Evolutionary conservation across 805 yeast species (phyloP).

Genomic region (Saccharomycopsis javanensis): DNA sequence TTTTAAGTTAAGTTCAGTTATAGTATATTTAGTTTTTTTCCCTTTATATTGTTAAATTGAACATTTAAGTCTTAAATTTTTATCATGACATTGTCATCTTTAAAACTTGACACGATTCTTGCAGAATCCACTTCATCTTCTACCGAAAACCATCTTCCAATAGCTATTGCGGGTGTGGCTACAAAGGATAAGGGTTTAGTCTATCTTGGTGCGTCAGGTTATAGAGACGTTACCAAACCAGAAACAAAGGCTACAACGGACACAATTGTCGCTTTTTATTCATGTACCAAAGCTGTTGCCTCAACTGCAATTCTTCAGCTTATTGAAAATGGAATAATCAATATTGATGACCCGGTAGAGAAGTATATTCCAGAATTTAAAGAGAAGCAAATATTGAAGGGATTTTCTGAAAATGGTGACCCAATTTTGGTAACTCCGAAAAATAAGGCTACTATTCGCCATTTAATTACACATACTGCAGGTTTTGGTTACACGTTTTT

Average conservation of each 20-base stretch:
- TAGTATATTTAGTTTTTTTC: too few species aligned
- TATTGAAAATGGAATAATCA: constrained; percentile 26
- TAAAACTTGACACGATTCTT: constrained; percentile 12
- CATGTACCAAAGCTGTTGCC: constrained; percentile 29
- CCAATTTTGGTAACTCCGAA: constrained; percentile 22
- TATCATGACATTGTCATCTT: neutral
- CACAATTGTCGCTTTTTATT: constrained; percentile 24
- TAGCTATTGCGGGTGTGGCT: constrained; percentile 19
- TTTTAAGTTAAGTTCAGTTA: too few species aligned
- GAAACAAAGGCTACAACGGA: constrained; percentile 19
- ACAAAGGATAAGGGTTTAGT: constrained; percentile 18
- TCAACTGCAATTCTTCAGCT: constrained; percentile 27
- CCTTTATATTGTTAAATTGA: too few species aligned
- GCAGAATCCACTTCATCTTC: constrained; percentile 15
- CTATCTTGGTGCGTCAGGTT: constrained; percentile 20
- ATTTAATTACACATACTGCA: constrained; percentile 30
- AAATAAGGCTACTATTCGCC: constrained; percentile 25
- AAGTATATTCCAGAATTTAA: constrained; percentile 25
- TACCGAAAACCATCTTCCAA: constrained; percentile 17
- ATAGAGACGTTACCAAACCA: constrained; percentile 3
- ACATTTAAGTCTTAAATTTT: too few species aligned
- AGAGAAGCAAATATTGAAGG: constrained; percentile 21
- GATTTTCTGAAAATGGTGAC: constrained; percentile 22
- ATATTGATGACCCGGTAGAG: constrained; percentile 27
- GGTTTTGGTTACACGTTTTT: constrained; percentile 30